Evolutionary conservation across 305 asterid genomes (phyloP), one percentile per base, ranked within the genome.

Genomic region (Plantago coronopus): DNA sequence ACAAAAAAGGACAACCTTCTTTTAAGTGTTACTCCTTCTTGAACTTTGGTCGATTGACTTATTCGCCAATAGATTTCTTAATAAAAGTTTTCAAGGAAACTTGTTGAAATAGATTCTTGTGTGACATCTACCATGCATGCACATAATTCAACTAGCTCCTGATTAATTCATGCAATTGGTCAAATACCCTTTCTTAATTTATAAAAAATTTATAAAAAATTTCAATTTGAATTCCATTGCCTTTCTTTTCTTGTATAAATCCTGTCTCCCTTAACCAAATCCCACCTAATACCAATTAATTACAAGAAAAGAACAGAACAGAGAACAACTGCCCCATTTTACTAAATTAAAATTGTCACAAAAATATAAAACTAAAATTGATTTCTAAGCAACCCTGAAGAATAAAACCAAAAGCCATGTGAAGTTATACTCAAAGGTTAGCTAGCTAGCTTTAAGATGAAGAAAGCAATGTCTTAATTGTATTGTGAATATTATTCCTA

Each of bases 241-340:
- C 53, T 47, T 29, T 34, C 3, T 13, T 4, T 62, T 55, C 57
- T 16, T 38, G 11, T 48, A 61, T 62, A 65, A n/a, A 66, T 74
- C 74, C 48, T 59, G 69, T 70, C 61, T 59, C 50, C 72, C 61
- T 48, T 17, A 76, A 83, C 88, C 88, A 80, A 87, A 89, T 70
- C 76, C 74, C 74, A 87, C 95, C 95, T 84, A 87, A 84, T 81
- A 64, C 77, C 65, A 54, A 69, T 64, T 78, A 63, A 72, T 69
- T 76, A 79, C 65, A 67, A 63, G 72, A 72, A 79, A 53, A 74
- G 67, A 79, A 79, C 94, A 82, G 17, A 73, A 72, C 20, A 57
- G 42, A 57, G 23, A 67, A 75, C 70, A 37, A 69, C 76, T 37
- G 62, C 74, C 70, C 76, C 74, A 70, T 63, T 73, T 76, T 37